Conservation (phyloP, 345 rosid genomes). For the Sapria himalayana region DNA sequence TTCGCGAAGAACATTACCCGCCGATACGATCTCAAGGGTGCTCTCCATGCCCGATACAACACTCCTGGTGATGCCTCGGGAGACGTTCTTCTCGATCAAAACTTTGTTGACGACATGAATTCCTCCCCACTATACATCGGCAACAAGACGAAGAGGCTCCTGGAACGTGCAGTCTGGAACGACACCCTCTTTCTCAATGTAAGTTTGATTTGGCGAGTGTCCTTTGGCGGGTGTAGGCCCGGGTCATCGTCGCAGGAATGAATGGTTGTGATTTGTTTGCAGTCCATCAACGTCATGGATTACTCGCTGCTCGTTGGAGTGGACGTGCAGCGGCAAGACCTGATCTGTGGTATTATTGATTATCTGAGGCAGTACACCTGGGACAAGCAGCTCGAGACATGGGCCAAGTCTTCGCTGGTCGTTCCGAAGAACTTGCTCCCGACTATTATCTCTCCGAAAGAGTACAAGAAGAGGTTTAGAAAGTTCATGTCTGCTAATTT, state of each 20-base stretch:
- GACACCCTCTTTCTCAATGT: slow-evolving; percentile 82
- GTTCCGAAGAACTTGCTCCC: slow-evolving; percentile 69
- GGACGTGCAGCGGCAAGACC: slow-evolving; percentile 39
- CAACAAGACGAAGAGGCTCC: slow-evolving; percentile 41
- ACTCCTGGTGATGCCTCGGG: slow-evolving; percentile 33
- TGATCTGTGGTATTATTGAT: slow-evolving; percentile 93
- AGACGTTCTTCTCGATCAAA: slow-evolving; percentile 83
- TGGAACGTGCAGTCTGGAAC: slow-evolving; percentile 84
- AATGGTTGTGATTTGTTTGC: slow-evolving; percentile 7
- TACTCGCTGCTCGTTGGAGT: slow-evolving; percentile 86
- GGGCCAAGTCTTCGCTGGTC: slow-evolving; percentile 85
- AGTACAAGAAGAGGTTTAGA: slow-evolving; percentile 85
- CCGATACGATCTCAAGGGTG: slow-evolving; percentile 89
- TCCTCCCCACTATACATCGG: slow-evolving; percentile 76
- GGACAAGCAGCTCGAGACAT: slow-evolving; percentile 95
- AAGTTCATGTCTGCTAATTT: slow-evolving; percentile 79
- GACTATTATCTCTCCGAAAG: slow-evolving; percentile 74
- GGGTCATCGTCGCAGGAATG: not conserved
- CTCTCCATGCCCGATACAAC: slow-evolving; percentile 50
- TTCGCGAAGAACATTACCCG: slow-evolving; percentile 54
- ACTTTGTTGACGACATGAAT: slow-evolving; percentile 86
- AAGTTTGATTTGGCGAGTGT: slow-evolving; percentile 15
- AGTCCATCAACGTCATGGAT: slow-evolving; percentile 92
- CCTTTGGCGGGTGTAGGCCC: not conserved
- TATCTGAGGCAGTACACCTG: slow-evolving; percentile 91